Conservation (phyloP, 768 basidiomycete genomes). For the Strobilomyces echinocephalus region DNA sequence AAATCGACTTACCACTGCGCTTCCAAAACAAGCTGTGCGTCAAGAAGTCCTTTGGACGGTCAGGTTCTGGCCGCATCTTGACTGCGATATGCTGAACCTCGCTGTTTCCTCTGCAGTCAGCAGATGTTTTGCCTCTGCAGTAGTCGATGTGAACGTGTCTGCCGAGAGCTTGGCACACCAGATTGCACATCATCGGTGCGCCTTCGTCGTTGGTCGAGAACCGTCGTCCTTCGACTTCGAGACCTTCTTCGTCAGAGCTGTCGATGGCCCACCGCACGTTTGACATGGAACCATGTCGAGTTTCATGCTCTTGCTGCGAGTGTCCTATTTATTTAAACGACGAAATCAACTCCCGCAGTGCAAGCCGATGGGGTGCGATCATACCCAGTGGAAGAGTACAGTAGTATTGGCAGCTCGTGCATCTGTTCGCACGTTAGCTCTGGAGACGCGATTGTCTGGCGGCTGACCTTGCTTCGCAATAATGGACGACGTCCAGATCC, state of each 20-base stretch:
- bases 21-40: constrained; percentile 54
- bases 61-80: constrained; percentile 41
- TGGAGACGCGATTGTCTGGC: not conserved
- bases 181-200: constrained; percentile 58
- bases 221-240: constrained; percentile 50
- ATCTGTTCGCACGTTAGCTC: constrained; percentile 31
- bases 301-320: constrained; percentile 53
- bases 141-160: constrained; percentile 54
- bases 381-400: constrained; percentile 52
- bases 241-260: constrained; percentile 38
- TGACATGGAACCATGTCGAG: constrained; percentile 59
- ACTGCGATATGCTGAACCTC: constrained; percentile 43
- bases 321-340: constrained; percentile 38
- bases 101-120: constrained; percentile 33
- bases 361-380: not conserved
- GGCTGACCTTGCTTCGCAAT: constrained; percentile 44
- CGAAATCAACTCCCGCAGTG: not conserved
- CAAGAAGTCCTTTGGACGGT: constrained; percentile 49
- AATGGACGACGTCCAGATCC: constrained; percentile 43
- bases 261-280: constrained; percentile 52
- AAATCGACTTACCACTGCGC: constrained; percentile 40
- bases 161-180: constrained; percentile 48
- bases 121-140: constrained; percentile 38
- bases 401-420: constrained; percentile 52
- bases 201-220: constrained; percentile 51